Evolutionary conservation across 306 rosid species (phyloP).

Genomic region (Gastrolobium villosum): DNA sequence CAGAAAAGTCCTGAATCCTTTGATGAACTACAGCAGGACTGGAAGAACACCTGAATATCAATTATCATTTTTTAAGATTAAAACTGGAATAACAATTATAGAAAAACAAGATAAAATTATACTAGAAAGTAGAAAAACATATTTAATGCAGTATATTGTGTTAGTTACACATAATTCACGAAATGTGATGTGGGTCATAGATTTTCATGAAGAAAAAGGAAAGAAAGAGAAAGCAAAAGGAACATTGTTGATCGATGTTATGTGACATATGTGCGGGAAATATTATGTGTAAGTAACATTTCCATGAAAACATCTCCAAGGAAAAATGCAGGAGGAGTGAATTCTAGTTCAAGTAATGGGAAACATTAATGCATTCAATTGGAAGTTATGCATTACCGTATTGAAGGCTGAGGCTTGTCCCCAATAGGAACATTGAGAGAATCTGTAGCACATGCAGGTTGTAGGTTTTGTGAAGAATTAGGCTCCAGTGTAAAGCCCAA

Average conservation of each 20-base stretch:
- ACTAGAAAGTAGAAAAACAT: background rate
- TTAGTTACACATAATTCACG: background rate
- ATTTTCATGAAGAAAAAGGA: background rate
- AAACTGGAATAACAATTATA: background rate
- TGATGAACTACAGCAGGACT: constrained; percentile 56
- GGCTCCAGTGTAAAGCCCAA: constrained; percentile 91
- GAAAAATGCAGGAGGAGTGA: background rate
- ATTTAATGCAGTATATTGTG: constrained; percentile 12
- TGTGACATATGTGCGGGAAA: background rate
- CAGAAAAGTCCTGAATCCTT: constrained; percentile 53
- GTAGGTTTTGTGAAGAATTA: constrained; percentile 58
- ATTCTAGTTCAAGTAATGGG: constrained; percentile 1
- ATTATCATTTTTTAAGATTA: constrained; percentile 10
- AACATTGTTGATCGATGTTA: background rate
- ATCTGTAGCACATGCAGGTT: constrained; percentile 59
- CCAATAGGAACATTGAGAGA: constrained; percentile 55
- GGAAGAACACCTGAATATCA: constrained; percentile 59
- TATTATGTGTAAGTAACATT: background rate
- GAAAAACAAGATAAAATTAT: constrained; percentile 7
- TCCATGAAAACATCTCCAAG: constrained; percentile 9
- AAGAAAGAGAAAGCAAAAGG: background rate
- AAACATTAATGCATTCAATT: constrained; percentile 15
- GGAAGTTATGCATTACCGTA: constrained; percentile 61
- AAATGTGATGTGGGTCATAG: background rate
- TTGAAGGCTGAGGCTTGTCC: constrained; percentile 56